Evolutionary conservation across 441 rosid genomes (phyloP).

Genomic region (Gossypium trilobum): DNA sequence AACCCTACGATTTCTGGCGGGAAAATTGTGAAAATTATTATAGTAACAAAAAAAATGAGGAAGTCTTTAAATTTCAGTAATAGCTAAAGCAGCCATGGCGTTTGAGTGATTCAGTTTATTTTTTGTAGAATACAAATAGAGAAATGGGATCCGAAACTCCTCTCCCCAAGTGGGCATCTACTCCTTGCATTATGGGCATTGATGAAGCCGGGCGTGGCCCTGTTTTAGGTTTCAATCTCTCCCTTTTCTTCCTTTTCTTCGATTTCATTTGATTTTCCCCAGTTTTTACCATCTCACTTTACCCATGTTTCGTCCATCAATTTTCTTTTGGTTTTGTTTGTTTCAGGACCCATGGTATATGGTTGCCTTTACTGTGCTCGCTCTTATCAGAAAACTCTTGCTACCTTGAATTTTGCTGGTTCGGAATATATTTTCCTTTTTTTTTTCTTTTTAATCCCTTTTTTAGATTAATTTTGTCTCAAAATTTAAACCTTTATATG

Average conservation of each 20-base stretch:
- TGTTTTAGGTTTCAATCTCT: conserved; percentile 43
- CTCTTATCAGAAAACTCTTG: conserved; percentile 60
- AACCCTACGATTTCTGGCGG: not conserved
- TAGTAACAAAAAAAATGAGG: not conserved
- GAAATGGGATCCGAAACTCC: conserved; percentile 44
- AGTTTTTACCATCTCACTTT: not conserved
- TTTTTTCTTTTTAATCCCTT: not conserved
- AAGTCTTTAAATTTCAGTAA: not conserved
- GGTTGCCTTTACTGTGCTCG: conserved; percentile 81
- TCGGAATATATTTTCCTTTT: not conserved
- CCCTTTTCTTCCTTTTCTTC: not conserved
- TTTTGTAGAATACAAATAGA: not conserved
- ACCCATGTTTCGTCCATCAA: not conserved
- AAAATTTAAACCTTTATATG: not conserved
- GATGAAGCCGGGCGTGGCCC: conserved; percentile 97
- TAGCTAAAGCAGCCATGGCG: not conserved
- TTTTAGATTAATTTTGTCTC: not conserved
- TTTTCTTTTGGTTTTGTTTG: not conserved
- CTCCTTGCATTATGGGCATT: conserved; percentile 81
- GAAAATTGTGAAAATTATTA: not conserved
- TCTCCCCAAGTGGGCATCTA: conserved; percentile 53
- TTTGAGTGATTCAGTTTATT: not conserved
- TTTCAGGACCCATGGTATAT: conserved; percentile 85
- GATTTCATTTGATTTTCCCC: not conserved
- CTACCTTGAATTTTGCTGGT: conserved; percentile 80